Percentiles rank a stretch among this genome's conserved stretches.
These are phyloP conservation scores for Tolypocladium inflatum DNA, from an alignment of 2,329 filamentous ascomycete genomes.

Conservation along the genomic window DNA sequence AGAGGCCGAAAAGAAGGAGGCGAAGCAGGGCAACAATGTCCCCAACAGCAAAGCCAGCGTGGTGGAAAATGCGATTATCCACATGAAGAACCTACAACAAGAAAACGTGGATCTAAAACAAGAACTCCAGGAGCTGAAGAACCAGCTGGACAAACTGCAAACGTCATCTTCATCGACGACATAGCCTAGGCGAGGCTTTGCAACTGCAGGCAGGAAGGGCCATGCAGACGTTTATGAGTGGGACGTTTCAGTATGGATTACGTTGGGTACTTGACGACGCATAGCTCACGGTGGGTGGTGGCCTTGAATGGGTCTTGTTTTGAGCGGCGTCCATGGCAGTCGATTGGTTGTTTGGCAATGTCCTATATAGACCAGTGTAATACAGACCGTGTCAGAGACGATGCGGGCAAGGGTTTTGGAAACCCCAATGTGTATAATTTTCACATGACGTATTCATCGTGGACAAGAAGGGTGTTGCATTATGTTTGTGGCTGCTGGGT, in stretches of 20 bases:
- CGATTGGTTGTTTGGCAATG: not conserved
- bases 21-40: constrained; percentile 38
- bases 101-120: constrained; percentile 62
- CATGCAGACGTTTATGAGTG: not conserved
- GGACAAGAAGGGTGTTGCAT: not conserved
- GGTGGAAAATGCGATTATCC: constrained; percentile 93
- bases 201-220: not conserved
- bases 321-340: not conserved
- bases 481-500: constrained; percentile 1
- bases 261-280: not conserved
- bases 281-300: not conserved
- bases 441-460: not conserved
- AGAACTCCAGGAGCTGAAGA: constrained; percentile 34
- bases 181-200: not conserved
- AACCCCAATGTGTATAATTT: not conserved
- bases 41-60: constrained; percentile 91
- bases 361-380: not conserved
- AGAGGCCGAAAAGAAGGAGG: constrained; percentile 38
- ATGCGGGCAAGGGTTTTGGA: not conserved
- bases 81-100: constrained; percentile 76
- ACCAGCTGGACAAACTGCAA: constrained; percentile 18
- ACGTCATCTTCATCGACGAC: not conserved
- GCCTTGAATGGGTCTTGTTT: not conserved
- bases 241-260: not conserved
- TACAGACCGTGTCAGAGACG: not conserved